Evolutionary conservation across 495 filamentous ascomycete species (phyloP).

Genomic region (Hyaloscypha finlandica): DNA sequence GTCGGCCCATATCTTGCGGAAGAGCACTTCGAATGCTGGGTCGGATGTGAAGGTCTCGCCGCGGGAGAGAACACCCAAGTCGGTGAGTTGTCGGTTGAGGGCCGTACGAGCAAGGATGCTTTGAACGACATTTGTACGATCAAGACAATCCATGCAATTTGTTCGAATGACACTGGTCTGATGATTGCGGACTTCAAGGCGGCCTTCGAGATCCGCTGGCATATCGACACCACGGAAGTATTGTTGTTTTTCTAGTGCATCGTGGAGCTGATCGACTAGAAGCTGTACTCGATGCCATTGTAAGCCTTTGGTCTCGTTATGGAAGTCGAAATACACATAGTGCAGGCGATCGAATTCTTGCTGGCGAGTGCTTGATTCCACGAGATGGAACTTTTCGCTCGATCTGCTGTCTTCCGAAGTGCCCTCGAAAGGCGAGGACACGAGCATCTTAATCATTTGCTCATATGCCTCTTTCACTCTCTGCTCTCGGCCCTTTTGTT

Average conservation of each 20-base stretch:
- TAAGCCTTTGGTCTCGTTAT: slow-evolving; percentile 93
- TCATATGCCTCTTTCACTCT: slow-evolving; percentile 91
- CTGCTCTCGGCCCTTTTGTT: slow-evolving; percentile 87
- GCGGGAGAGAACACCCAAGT: slow-evolving; percentile 70
- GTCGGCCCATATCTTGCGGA: slow-evolving; percentile 97
- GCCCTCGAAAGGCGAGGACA: slow-evolving; percentile 63
- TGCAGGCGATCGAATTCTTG: slow-evolving; percentile 79
- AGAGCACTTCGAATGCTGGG: slow-evolving; percentile 76
- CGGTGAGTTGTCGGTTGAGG: slow-evolving; percentile 81
- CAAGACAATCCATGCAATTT: slow-evolving; percentile 99
- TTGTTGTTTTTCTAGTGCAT: slow-evolving; percentile 70
- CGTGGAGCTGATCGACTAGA: slow-evolving; percentile 75
- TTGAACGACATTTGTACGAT: slow-evolving; percentile 97
- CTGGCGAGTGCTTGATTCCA: slow-evolving; percentile 64
- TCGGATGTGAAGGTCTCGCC: slow-evolving; percentile 70
- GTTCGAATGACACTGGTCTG: slow-evolving; percentile 91
- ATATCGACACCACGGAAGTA: slow-evolving; percentile 93
- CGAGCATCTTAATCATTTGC: slow-evolving; percentile 72
- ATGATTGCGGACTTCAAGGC: slow-evolving; percentile 72
- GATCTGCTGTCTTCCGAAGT: slow-evolving; percentile 54
- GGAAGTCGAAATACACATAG: slow-evolving; percentile 98
- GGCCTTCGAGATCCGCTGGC: slow-evolving; percentile 67
- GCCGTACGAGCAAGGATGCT: slow-evolving; percentile 89
- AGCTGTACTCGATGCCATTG: slow-evolving; percentile 90
- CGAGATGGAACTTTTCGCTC: slow-evolving; percentile 75